phyloP scores from a whole-genome alignment of 345 rosid species.

The Pistacia integerrima region DNA sequence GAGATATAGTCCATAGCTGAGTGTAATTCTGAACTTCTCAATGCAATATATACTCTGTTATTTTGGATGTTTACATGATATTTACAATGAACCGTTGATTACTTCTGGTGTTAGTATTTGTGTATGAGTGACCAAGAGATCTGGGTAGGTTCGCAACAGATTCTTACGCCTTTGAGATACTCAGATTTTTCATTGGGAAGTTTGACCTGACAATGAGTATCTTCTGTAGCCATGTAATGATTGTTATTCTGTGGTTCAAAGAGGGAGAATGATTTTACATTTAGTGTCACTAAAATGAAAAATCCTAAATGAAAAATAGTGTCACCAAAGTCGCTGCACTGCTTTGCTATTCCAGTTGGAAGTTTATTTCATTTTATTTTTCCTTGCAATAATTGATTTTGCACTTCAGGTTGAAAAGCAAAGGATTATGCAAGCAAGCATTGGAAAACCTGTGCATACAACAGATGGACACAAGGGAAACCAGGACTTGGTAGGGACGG shows the following conservation, averaged over 20 bases:
- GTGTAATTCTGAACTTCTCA: no score
- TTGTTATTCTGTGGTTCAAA: not conserved
- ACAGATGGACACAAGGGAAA: slow-evolving; percentile 40
- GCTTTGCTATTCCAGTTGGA: not conserved
- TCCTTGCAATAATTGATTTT: not conserved
- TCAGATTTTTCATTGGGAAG: not conserved
- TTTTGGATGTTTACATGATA: no score
- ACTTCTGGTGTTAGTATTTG: no score
- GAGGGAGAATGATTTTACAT: not conserved
- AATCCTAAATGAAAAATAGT: not conserved
- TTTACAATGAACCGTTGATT: no score
- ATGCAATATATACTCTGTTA: no score
- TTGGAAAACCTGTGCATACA: slow-evolving; percentile 41
- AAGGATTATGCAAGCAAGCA: slow-evolving; percentile 73
- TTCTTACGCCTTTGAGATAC: slow-evolving; percentile 1
- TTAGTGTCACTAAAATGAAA: not conserved
- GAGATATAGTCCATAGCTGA: no score
- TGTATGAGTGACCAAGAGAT: no score
- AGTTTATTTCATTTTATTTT: not conserved
- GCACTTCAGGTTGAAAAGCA: slow-evolving; percentile 77
- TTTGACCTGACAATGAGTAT: not conserved
- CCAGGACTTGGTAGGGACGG: slow-evolving; percentile 27
- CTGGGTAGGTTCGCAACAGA: no score
- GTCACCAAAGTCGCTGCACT: not conserved
- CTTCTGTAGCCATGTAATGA: not conserved